Conservation (phyloP, 306 rosid genomes). For the Ormosia emarginata region DNA sequence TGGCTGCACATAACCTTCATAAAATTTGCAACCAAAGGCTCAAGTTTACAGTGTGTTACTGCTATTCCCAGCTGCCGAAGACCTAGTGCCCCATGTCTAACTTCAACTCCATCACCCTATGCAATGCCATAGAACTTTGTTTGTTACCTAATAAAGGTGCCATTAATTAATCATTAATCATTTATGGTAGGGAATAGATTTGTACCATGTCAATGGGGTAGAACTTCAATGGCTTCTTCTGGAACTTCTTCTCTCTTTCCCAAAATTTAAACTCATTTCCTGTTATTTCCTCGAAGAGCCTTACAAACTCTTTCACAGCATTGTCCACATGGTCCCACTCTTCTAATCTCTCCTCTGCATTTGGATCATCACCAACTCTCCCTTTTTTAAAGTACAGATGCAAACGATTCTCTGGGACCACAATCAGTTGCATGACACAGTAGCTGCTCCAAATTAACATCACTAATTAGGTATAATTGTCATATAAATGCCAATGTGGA, state of each 20-base stretch:
- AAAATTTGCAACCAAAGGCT: constrained; percentile 67
- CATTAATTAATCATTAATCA: neutral
- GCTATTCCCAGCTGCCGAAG: constrained; percentile 70
- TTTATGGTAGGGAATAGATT: neutral
- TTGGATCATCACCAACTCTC: constrained; percentile 72
- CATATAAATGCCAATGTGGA: neutral
- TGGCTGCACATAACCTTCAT: constrained; percentile 82
- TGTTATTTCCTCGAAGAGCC: constrained; percentile 73
- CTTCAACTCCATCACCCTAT: constrained; percentile 90
- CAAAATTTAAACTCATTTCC: constrained; percentile 77
- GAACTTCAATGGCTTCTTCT: constrained; percentile 69
- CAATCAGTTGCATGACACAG: constrained; percentile 67
- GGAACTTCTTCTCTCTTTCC: constrained; percentile 80
- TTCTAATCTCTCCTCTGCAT: constrained; percentile 71
- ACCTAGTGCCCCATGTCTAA: constrained; percentile 72
- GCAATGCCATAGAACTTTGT: neutral
- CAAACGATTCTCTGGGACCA: constrained; percentile 50
- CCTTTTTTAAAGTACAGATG: constrained; percentile 73
- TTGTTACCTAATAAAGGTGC: neutral
- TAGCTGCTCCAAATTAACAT: constrained; percentile 51
- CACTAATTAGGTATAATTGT: neutral
- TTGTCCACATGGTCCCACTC: constrained; percentile 44
- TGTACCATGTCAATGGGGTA: constrained; percentile 80
- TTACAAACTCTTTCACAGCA: constrained; percentile 64
- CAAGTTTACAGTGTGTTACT: constrained; percentile 64